A percentile compares a stretch with the other conserved stretches of the same genome.
Conservation (phyloP, 73 alveolate genomes). For the Stentor coeruleus region DNA sequence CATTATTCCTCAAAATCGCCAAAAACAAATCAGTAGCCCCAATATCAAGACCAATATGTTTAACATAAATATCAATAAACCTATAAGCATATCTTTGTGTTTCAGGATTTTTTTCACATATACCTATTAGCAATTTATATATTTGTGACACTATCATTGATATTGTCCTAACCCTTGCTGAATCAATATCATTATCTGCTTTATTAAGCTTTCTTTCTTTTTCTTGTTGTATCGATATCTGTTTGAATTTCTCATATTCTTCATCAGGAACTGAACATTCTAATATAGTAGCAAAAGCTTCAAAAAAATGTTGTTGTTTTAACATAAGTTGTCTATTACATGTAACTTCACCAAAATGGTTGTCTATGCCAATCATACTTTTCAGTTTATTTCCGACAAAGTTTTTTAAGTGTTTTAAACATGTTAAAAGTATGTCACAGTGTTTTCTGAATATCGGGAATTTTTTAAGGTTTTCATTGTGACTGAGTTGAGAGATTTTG, state of each 20-base stretch:
- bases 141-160: not conserved
- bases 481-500: not conserved
- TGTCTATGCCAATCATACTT: not conserved
- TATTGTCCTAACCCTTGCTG: not conserved
- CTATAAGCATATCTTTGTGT: not conserved
- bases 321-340: not conserved
- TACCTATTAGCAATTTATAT: not conserved
- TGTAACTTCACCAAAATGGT: not conserved
- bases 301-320: not conserved
- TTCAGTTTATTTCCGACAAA: not conserved
- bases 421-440: not conserved
- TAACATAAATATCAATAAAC: not conserved
- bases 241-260: not conserved
- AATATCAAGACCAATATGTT: not conserved
- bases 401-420: not conserved
- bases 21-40: constrained; percentile 20
- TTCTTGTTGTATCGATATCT: too few relatives aligned
- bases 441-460: not conserved
- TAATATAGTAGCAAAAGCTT: not conserved
- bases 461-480: not conserved
- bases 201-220: not conserved
- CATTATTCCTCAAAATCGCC: constrained; percentile 18
- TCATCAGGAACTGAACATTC: not conserved
- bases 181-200: not conserved
- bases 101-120: not conserved